Base-by-base conservation (phyloP, 1,284 basidiomycete species). In the Moesziomyces sp. region DNA sequence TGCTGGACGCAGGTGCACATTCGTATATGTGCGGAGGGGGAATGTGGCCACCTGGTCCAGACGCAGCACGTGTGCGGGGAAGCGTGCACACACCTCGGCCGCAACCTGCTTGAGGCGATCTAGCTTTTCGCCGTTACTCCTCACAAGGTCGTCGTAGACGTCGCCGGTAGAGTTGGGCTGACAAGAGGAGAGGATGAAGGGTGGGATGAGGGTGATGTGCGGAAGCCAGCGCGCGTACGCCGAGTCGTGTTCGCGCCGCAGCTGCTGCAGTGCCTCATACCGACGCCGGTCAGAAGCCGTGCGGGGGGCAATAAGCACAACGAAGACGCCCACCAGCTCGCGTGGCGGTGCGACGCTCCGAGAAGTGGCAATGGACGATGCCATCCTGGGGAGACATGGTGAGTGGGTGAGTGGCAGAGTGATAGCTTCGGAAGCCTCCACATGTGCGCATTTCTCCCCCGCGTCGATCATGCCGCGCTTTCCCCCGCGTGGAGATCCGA, bases 171-270 rank as follows among this genome's bases (percentile, higher is more conserved):
- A 38, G 35, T 14, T 38, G 14, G 35, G 10, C 16, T 21, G 6
- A n/a, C 3, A 5, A 18, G 21, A 46, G 45, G 50, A 5, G 23
- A 51, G 49, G 11, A 35, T 60, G 45, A 67, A 57, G 1, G 64
- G 64, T 9, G 64, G 64, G 14, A 67, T 53, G 30, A 67, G 58
- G 10, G 64, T 67, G 28, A 67, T 57, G 53, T 67, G 64, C 9
- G 64, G 64, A 21, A 61, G 23, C 64, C 64, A 67, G 40, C 58
- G 58, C 5, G 47, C 16, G 38, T 48, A 67, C 2, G 64, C 64
- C 13, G 45, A 40, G 19, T 67, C 64, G 42, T 60, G 54, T 21
- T 26, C 9, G 5, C 47, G 49, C 2, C 64, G 52, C 13, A 67
- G 35, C 24, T 9, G n/a, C 19, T 67, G 64, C 23, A 67, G 46